These are phyloP conservation scores for Picea sitchensis DNA, from an alignment of 75 land plant species.

Conservation along the genomic window DNA sequence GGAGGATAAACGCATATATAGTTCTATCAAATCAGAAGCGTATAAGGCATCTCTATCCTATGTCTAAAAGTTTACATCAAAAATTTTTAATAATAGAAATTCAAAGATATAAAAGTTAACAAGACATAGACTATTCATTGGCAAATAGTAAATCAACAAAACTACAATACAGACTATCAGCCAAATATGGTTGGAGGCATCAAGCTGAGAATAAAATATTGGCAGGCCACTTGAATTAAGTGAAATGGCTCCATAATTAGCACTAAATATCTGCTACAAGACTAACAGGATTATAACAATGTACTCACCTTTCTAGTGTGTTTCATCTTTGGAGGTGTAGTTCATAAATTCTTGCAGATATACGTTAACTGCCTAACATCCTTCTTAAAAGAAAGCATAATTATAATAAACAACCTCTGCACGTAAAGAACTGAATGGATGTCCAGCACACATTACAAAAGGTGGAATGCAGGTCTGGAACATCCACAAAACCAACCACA, in stretches of 20 bases:
- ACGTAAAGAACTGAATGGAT: neutral
- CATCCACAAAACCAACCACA: neutral
- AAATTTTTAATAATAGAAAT: neutral
- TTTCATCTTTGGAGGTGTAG: too few relatives aligned
- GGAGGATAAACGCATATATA: too few relatives aligned
- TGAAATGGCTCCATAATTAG: neutral
- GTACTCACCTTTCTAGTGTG: too few relatives aligned
- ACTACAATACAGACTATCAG: neutral
- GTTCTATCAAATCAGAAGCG: too few relatives aligned
- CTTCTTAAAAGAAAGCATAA: neutral
- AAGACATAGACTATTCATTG: neutral
- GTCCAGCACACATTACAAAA: neutral
- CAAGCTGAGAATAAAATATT: neutral
- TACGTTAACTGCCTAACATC: neutral
- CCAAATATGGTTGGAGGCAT: neutral
- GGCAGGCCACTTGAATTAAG: neutral
- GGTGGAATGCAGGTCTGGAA: neutral
- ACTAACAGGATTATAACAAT: neutral
- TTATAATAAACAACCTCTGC: neutral
- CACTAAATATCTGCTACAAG: neutral
- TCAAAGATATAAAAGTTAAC: neutral
- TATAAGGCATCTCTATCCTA: neutral
- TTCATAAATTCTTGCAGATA: too few relatives aligned
- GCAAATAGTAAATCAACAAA: neutral
- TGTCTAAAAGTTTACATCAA: neutral